phyloP scores from a whole-genome alignment of 2,329 filamentous ascomycete species.

The Fusarium domesticum region DNA sequence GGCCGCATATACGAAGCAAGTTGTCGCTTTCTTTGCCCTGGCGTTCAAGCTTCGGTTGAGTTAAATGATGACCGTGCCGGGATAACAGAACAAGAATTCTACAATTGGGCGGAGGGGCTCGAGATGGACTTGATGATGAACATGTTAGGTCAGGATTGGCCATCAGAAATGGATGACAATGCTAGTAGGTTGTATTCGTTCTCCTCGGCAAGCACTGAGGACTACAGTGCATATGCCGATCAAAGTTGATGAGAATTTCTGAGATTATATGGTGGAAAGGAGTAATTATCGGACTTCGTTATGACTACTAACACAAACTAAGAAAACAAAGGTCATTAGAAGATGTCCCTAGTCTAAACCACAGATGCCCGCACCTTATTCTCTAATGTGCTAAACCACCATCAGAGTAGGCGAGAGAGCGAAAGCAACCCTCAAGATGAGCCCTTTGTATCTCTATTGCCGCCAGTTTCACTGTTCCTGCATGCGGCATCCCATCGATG shows the following conservation, averaged over 20 bases:
- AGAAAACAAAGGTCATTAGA: too few relatives aligned
- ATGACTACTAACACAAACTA: too few relatives aligned
- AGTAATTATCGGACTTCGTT: too few relatives aligned
- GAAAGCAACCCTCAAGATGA: too few relatives aligned
- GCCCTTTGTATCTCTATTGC: too few relatives aligned
- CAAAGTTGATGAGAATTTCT: not conserved
- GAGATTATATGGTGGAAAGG: too few relatives aligned
- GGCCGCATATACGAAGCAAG: conserved; percentile 61
- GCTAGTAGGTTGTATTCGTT: not conserved
- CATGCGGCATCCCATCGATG: too few relatives aligned
- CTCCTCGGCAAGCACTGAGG: not conserved
- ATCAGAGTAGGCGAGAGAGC: too few relatives aligned
- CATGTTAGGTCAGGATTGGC: conserved; percentile 51
- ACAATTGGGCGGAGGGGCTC: conserved; percentile 51
- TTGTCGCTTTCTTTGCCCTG: conserved; percentile 16
- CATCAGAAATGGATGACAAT: conserved; percentile 49
- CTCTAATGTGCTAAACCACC: too few relatives aligned
- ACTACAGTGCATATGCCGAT: not conserved
- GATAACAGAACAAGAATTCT: conserved; percentile 40
- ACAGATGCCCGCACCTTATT: too few relatives aligned
- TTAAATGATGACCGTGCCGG: conserved; percentile 44
- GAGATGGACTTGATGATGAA: conserved; percentile 52
- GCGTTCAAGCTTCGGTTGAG: conserved; percentile 45
- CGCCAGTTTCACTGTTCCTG: too few relatives aligned
- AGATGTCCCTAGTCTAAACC: too few relatives aligned